Percentiles rank a stretch among this genome's conserved stretches.
Evolutionary conservation across 768 basidiomycete species (phyloP).

Genomic region (Rhizopogon roseolus): DNA sequence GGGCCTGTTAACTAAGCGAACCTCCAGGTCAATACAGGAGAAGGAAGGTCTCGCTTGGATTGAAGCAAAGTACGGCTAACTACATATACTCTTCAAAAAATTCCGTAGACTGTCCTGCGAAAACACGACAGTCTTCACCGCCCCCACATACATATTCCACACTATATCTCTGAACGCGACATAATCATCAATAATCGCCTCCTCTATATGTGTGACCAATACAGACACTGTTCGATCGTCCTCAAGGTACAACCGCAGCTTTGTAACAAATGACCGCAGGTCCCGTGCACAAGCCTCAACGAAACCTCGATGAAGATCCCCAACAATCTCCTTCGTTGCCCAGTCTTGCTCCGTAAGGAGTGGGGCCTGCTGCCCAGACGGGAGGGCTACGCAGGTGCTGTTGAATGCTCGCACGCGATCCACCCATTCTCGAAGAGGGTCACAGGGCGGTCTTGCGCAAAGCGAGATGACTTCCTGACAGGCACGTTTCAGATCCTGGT

Average conservation of each 20-base stretch:
- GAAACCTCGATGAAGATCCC: slow-evolving; percentile 51
- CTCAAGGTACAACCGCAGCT: slow-evolving; percentile 74
- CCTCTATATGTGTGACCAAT: slow-evolving; percentile 71
- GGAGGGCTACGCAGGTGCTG: slow-evolving; percentile 13
- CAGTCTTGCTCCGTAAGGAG: slow-evolving; percentile 38
- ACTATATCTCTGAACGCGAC: slow-evolving; percentile 64
- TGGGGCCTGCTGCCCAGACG: slow-evolving; percentile 11
- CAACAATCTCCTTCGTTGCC: slow-evolving; percentile 46
- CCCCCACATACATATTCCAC: slow-evolving; percentile 41
- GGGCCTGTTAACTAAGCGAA: not conserved
- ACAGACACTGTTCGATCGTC: slow-evolving; percentile 76
- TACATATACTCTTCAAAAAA: slow-evolving; percentile 33
- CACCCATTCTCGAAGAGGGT: slow-evolving; percentile 60
- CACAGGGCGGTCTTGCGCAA: slow-evolving; percentile 53
- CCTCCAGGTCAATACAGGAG: not conserved
- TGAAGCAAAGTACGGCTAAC: slow-evolving; percentile 7
- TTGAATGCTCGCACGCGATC: slow-evolving; percentile 40
- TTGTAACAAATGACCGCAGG: slow-evolving; percentile 47
- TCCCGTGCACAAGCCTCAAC: slow-evolving; percentile 49
- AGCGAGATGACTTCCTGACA: slow-evolving; percentile 81
- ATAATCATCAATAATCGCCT: slow-evolving; percentile 73
- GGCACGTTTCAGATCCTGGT: slow-evolving; percentile 75
- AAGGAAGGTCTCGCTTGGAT: not conserved
- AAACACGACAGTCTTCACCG: slow-evolving; percentile 27
- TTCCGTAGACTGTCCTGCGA: slow-evolving; percentile 34